Conservation (phyloP, 108 stramenopile species). For the Fistulifera solaris region DNA sequence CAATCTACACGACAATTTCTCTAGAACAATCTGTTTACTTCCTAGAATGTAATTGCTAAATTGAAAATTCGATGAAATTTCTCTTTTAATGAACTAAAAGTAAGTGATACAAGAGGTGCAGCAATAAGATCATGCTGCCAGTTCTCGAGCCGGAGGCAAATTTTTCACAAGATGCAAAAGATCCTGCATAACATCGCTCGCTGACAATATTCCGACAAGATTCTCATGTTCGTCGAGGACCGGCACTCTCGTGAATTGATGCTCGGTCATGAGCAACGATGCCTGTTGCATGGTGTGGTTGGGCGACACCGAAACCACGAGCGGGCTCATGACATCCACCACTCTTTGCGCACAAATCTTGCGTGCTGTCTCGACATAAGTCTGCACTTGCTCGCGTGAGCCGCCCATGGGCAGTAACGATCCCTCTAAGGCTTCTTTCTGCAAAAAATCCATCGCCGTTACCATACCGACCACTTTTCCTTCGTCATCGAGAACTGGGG, state of each 20-base stretch:
- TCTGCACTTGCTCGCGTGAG: constrained; percentile 3
- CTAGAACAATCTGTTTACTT: no score
- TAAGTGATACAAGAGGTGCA: no score
- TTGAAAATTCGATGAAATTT: no score
- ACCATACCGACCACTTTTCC: constrained; percentile 1
- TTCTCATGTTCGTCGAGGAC: constrained; percentile 8
- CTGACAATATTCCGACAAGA: not conserved
- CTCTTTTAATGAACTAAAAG: no score
- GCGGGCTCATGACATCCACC: not conserved
- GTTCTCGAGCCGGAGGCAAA: constrained; percentile 1
- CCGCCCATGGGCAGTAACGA: not conserved
- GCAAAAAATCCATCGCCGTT: not conserved
- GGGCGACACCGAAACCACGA: not conserved
- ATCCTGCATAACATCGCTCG: constrained; percentile 8
- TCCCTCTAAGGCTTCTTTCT: constrained; percentile 1
- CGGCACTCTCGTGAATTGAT: not conserved
- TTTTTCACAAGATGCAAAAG: constrained; percentile 4
- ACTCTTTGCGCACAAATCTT: constrained; percentile 1
- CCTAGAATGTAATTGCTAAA: no score
- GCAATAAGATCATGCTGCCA: not conserved
- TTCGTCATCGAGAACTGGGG: not conserved
- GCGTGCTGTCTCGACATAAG: not conserved
- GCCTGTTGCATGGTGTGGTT: not conserved
- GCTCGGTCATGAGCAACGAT: not conserved
- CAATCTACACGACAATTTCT: no score